A percentile compares a stretch with the other conserved stretches of the same genome.
These are phyloP conservation scores for Phaeosphaeria sp. DNA, from an alignment of 2,329 filamentous ascomycete genomes.

Conservation along the genomic window DNA sequence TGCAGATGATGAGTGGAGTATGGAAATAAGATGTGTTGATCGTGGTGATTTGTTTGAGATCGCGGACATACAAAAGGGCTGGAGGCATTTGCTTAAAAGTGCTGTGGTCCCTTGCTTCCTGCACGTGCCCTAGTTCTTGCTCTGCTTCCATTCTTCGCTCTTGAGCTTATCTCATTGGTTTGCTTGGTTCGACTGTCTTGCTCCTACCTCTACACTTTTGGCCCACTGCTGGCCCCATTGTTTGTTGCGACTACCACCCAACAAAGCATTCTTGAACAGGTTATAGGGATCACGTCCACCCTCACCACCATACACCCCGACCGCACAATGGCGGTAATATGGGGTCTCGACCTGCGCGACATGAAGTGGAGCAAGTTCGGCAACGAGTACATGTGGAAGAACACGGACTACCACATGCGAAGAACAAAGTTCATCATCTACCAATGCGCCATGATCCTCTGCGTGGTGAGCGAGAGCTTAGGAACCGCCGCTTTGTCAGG, in stretches of 20 bases:
- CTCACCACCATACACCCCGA: slow-evolving; percentile 2
- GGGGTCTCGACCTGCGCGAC: slow-evolving; percentile 64
- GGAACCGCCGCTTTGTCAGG: slow-evolving; percentile 63
- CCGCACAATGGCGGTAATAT: slow-evolving; percentile 54
- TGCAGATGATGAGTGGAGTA: neutral
- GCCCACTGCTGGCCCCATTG: neutral
- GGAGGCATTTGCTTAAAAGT: neutral
- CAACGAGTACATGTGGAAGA: slow-evolving; percentile 65
- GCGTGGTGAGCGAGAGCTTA: slow-evolving; percentile 63
- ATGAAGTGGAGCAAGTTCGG: slow-evolving; percentile 67
- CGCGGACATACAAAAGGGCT: neutral
- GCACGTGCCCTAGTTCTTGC: neutral
- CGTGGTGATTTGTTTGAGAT: neutral
- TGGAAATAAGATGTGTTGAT: neutral
- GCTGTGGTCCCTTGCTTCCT: neutral
- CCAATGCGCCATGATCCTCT: slow-evolving; percentile 65
- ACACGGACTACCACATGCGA: slow-evolving; percentile 59
- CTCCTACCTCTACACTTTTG: neutral
- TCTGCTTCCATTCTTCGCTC: neutral
- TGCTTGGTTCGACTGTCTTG: neutral
- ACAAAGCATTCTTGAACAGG: neutral
- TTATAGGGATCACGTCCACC: neutral
- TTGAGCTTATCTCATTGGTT: neutral
- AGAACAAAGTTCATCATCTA: slow-evolving; percentile 67
- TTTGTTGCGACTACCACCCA: neutral